phyloP scores from a whole-genome alignment of 202 grass and related monocot species.

The Schoenoplectus tabernaemontani region DNA sequence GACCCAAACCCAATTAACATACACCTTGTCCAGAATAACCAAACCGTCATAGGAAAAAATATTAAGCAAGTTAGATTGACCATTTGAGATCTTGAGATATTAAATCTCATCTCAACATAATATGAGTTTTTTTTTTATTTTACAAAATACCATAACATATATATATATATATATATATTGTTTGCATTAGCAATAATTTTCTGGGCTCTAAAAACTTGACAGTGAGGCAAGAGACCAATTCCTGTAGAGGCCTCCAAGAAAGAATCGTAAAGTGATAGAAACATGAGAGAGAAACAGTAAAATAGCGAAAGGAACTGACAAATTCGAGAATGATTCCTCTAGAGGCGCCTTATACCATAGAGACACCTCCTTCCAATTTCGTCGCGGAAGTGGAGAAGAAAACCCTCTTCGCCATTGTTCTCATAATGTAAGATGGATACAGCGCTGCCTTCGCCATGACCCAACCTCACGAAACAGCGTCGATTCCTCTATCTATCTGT shows the following conservation, averaged over 20 bases:
- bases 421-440: conserved; percentile 12
- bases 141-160: too few relatives aligned
- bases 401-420: conserved; percentile 28
- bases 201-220: not conserved
- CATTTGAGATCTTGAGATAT: too few relatives aligned
- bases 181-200: not conserved
- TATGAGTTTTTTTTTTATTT: too few relatives aligned
- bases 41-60: too few relatives aligned
- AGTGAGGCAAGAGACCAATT: not conserved
- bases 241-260: not conserved
- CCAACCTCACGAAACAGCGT: not conserved
- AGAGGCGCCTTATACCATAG: conserved; percentile 87
- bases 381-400: conserved; percentile 34
- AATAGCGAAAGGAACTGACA: conserved; percentile 31
- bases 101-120: too few relatives aligned
- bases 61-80: too few relatives aligned
- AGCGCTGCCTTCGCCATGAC: conserved; percentile 13
- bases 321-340: conserved; percentile 82
- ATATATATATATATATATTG: not conserved
- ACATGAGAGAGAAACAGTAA: not conserved
- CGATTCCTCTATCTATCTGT: not conserved
- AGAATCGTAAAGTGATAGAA: not conserved
- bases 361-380: conserved; percentile 31
- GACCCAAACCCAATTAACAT: not conserved
- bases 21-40: not conserved